Conservation (phyloP, 2,329 filamentous ascomycete genomes). For the Aspergillus terreus region DNA sequence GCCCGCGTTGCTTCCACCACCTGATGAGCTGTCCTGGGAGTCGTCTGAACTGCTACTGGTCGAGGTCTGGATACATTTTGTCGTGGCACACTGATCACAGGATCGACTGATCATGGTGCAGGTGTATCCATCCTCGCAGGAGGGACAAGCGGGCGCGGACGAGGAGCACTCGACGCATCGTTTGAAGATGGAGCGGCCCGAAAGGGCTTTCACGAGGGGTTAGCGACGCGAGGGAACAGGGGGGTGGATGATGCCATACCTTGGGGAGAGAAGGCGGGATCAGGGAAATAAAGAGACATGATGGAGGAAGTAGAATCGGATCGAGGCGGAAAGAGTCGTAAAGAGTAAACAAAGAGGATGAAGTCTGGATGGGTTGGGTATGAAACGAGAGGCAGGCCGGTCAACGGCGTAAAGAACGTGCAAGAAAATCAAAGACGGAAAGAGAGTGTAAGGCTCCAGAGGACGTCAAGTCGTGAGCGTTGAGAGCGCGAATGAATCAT, state of each 20-base stretch:
- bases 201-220: conserved; percentile 10
- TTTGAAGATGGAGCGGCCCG: conserved; percentile 27
- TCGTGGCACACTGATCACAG: conserved; percentile 58
- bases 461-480: conserved; percentile 36
- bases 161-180: conserved; percentile 56
- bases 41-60: conserved; percentile 29
- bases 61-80: conserved; percentile 50
- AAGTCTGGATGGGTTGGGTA: conserved; percentile 3
- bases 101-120: conserved; percentile 59
- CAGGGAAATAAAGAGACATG: conserved; percentile 25
- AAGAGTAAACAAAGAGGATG: conserved; percentile 1
- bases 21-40: conserved; percentile 12
- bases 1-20: conserved; percentile 64
- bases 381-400: conserved; percentile 24
- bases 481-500: neutral
- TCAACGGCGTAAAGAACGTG: conserved; percentile 27
- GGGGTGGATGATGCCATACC: conserved; percentile 14
- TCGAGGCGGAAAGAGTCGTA: conserved; percentile 4
- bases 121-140: conserved; percentile 52
- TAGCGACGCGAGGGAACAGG: conserved; percentile 1
- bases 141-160: conserved; percentile 55
- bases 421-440: conserved; percentile 12
- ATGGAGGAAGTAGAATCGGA: conserved; percentile 10
- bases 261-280: conserved; percentile 18
- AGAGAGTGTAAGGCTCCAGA: conserved; percentile 28